phyloP scores from a whole-genome alignment of 805 yeast genomes.

The Candida namnaoensis region DNA sequence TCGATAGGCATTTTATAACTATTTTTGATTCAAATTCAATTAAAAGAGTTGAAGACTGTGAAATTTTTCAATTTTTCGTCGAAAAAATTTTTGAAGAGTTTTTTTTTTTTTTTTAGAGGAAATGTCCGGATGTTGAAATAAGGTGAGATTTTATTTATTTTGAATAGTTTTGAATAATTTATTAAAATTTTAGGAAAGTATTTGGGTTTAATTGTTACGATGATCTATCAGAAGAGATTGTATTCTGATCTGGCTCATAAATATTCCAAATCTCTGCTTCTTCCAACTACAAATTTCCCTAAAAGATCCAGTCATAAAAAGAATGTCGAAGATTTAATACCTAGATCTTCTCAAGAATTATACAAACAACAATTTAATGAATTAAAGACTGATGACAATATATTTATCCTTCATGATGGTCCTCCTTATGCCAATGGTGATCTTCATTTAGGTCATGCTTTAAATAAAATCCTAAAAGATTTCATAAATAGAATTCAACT shows the following conservation, averaged over 20 bases:
- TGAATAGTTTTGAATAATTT: no score
- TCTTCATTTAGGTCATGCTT: slow-evolving; percentile 84
- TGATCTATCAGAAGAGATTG: not conserved
- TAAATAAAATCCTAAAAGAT: slow-evolving; percentile 86
- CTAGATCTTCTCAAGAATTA: slow-evolving; percentile 46
- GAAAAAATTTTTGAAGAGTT: not conserved
- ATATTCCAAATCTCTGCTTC: slow-evolving; percentile 18
- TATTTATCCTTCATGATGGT: slow-evolving; percentile 84
- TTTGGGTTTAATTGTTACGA: not conserved
- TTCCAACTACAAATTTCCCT: slow-evolving; percentile 69
- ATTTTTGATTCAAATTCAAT: not conserved
- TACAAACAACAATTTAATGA: slow-evolving; percentile 52
- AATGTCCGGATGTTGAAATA: slow-evolving; percentile 6
- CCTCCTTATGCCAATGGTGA: slow-evolving; percentile 99
- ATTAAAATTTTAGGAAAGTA: not conserved
- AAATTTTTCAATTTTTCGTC: not conserved
- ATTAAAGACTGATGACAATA: slow-evolving; percentile 22
- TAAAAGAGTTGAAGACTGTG: no score
- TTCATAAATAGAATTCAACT: slow-evolving; percentile 69
- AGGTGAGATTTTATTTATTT: no score
- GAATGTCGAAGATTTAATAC: slow-evolving; percentile 33
- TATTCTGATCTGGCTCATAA: slow-evolving; percentile 12
- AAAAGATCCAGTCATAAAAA: slow-evolving; percentile 42
- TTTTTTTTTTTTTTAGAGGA: no score
- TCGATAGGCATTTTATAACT: slow-evolving; percentile 64